Evolutionary conservation across 163 green algal species (phyloP).

Genomic region (Scenedesmus sp.): DNA sequence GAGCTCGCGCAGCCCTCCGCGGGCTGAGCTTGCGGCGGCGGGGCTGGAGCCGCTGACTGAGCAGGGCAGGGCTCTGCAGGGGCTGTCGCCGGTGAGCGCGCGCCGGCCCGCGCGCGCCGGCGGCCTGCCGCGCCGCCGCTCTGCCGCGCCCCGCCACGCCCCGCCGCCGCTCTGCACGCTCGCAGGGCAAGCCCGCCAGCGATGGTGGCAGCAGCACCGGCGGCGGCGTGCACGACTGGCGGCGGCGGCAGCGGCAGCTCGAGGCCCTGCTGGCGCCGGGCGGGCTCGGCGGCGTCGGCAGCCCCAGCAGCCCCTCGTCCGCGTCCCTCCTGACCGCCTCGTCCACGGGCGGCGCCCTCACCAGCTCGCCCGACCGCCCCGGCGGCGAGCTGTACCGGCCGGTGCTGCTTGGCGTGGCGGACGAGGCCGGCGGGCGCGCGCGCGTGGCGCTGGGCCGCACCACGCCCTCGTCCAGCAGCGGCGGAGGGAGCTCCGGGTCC

Average conservation of each 20-base stretch:
- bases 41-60: constrained; percentile 24
- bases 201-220: background rate
- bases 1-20: constrained; percentile 12
- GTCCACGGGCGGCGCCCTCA: too few species aligned
- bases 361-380: background rate
- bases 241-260: background rate
- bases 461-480: constrained; percentile 30
- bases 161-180: too few species aligned
- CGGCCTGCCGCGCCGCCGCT: too few species aligned
- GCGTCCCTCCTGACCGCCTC: too few species aligned
- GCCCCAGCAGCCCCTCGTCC: too few species aligned
- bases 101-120: too few species aligned
- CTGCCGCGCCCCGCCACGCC: too few species aligned
- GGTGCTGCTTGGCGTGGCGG: constrained; percentile 22
- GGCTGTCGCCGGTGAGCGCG: background rate
- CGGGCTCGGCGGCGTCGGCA: too few species aligned
- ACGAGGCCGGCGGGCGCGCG: background rate
- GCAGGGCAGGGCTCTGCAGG: constrained; percentile 9
- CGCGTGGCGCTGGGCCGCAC: constrained; percentile 23
- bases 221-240: too few species aligned
- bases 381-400: constrained; percentile 8
- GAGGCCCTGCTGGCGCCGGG: too few species aligned
- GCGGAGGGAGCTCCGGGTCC: too few species aligned
- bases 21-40: constrained; percentile 8
- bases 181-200: background rate